phyloP scores from a whole-genome alignment of 2,329 filamentous ascomycete genomes.

The Hypoxylon rubiginosum region DNA sequence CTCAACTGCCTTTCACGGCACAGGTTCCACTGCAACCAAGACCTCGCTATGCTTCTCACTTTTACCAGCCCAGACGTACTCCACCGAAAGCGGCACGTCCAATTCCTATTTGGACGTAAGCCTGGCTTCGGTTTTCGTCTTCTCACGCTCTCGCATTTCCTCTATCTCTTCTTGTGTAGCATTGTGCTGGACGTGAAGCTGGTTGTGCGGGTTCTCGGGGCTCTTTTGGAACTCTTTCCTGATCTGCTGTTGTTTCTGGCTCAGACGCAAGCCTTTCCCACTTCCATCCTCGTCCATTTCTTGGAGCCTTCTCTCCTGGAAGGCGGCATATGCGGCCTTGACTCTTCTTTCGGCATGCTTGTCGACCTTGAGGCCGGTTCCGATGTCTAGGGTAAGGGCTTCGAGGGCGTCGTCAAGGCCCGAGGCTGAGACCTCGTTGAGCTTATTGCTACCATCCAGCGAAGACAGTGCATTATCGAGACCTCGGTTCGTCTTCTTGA shows the following conservation, averaged over 20 bases:
- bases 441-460: conserved; percentile 62
- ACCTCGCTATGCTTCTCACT: conserved; percentile 54
- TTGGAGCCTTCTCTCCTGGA: conserved; percentile 81
- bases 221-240: conserved; percentile 95
- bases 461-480: conserved; percentile 76
- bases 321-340: conserved; percentile 87
- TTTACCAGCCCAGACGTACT: conserved; percentile 6
- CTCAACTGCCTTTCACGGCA: background rate
- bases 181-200: conserved; percentile 77
- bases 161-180: conserved; percentile 81
- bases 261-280: conserved; percentile 77
- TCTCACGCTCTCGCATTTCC: conserved; percentile 75
- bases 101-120: conserved; percentile 23
- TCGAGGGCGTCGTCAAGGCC: conserved; percentile 96
- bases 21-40: too few species aligned
- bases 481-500: conserved; percentile 77
- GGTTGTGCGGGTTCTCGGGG: conserved; percentile 94
- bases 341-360: conserved; percentile 88
- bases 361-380: conserved; percentile 79
- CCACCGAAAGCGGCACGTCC: too few species aligned
- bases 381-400: conserved; percentile 79
- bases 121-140: conserved; percentile 75
- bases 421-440: conserved; percentile 78
- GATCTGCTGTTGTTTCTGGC: conserved; percentile 88
- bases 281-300: conserved; percentile 89